Evolutionary conservation across 331 rosid genomes (phyloP).

Genomic region (Malus hybrid): DNA sequence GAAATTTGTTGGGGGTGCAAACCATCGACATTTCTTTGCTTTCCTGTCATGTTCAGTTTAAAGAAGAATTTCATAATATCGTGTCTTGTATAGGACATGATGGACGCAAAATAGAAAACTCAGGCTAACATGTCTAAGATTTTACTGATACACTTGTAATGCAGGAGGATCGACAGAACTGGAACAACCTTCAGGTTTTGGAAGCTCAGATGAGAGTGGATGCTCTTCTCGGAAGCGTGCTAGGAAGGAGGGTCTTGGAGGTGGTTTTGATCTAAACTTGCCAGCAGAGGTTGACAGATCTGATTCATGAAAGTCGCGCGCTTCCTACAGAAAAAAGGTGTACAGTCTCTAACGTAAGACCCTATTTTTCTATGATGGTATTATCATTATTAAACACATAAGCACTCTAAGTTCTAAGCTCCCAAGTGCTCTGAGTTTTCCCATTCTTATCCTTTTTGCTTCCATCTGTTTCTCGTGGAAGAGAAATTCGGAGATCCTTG

Average conservation of each 20-base stretch:
- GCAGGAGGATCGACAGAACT: conserved; percentile 58
- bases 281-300: conserved; percentile 87
- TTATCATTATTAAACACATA: not conserved
- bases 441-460: not conserved
- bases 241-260: conserved; percentile 50
- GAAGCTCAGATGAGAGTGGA: conserved; percentile 66
- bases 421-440: not conserved
- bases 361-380: conserved; percentile 8
- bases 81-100: conserved; percentile 8
- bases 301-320: conserved; percentile 41
- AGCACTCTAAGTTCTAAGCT: not conserved
- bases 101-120: conserved; percentile 31
- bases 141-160: conserved; percentile 33
- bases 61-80: not conserved
- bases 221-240: conserved; percentile 80
- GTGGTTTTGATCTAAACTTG: conserved; percentile 82
- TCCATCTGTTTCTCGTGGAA: not conserved
- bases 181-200: conserved; percentile 62
- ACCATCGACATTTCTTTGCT: not conserved
- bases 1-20: not conserved
- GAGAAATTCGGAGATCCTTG: conserved; percentile 10
- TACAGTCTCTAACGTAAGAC: conserved; percentile 22
- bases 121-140: conserved; percentile 14
- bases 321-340: conserved; percentile 9
- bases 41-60: not conserved